Evolutionary conservation across 805 yeast genomes (phyloP).

Genomic region (Metschnikowia drakensbergensis): DNA sequence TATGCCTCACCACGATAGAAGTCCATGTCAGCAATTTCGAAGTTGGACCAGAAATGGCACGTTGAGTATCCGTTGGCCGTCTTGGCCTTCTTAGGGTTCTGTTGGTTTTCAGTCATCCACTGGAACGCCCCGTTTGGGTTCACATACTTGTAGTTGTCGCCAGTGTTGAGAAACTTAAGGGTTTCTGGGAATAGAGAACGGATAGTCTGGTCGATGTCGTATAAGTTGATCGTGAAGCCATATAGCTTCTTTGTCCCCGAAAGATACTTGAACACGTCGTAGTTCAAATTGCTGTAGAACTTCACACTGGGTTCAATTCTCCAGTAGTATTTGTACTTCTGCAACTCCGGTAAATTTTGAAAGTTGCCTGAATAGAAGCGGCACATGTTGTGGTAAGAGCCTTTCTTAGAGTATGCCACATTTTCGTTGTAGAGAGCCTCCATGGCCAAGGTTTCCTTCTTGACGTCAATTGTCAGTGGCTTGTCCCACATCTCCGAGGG

Average conservation of each 20-base stretch:
- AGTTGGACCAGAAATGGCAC: slow-evolving; percentile 90
- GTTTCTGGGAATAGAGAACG: slow-evolving; percentile 68
- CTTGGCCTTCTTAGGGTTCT: slow-evolving; percentile 43
- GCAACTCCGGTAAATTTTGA: slow-evolving; percentile 58
- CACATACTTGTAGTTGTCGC: slow-evolving; percentile 55
- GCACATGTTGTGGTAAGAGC: slow-evolving; percentile 81
- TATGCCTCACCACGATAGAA: slow-evolving; percentile 71
- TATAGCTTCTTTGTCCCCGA: slow-evolving; percentile 62
- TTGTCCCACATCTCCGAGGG: slow-evolving; percentile 50
- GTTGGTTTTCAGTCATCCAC: slow-evolving; percentile 49
- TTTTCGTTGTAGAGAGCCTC: slow-evolving; percentile 36
- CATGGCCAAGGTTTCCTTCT: slow-evolving; percentile 39
- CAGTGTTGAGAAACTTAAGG: slow-evolving; percentile 48
- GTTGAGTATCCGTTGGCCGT: slow-evolving; percentile 51
- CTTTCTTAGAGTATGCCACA: slow-evolving; percentile 57
- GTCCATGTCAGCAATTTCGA: slow-evolving; percentile 82
- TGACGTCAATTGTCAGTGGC: slow-evolving; percentile 53
- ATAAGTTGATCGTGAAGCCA: slow-evolving; percentile 67
- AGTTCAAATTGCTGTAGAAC: slow-evolving; percentile 64
- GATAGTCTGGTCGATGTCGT: slow-evolving; percentile 66
- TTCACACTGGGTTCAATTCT: slow-evolving; percentile 72
- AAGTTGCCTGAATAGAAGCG: slow-evolving; percentile 68
- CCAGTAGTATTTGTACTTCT: slow-evolving; percentile 71
- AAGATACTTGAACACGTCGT: slow-evolving; percentile 76
- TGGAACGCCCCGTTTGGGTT: slow-evolving; percentile 48